Evolutionary conservation across 2,329 filamentous ascomycete genomes (phyloP).

Genomic region (Fusarium albosuccineum): DNA sequence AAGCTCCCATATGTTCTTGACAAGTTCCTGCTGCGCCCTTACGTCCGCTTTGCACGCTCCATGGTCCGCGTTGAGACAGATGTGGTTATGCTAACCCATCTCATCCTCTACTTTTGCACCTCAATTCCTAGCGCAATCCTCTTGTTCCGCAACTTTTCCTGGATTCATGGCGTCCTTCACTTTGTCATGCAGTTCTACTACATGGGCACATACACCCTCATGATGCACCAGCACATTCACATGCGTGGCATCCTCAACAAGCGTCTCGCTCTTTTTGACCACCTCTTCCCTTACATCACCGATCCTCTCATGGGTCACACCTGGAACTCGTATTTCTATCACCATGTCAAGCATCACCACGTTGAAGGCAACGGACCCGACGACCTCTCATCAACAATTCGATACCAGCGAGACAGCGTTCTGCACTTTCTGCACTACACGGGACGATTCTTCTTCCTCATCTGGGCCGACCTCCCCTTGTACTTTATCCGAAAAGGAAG

Average conservation of each 20-base stretch:
- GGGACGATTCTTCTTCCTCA: conserved; percentile 77
- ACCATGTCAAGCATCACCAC: conserved; percentile 89
- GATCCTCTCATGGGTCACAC: conserved; percentile 86
- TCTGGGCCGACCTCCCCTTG: conserved; percentile 80
- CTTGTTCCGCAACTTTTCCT: conserved; percentile 76
- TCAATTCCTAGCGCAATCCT: conserved; percentile 76
- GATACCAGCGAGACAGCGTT: conserved; percentile 79
- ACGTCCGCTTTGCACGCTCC: conserved; percentile 66
- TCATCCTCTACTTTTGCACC: conserved; percentile 78
- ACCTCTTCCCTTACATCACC: conserved; percentile 77
- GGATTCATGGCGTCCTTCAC: conserved; percentile 76
- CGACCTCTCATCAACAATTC: conserved; percentile 81
- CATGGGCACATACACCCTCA: conserved; percentile 80
- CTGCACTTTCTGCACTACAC: conserved; percentile 78
- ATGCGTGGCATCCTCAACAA: conserved; percentile 75
- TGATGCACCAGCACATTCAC: conserved; percentile 90
- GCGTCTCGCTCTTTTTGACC: conserved; percentile 69
- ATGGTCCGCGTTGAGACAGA: conserved; percentile 77
- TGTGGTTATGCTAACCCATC: conserved; percentile 82
- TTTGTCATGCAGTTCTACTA: conserved; percentile 75
- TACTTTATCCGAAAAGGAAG: conserved; percentile 78
- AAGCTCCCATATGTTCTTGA: conserved; percentile 29
- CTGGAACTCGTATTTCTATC: conserved; percentile 88
- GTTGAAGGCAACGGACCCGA: conserved; percentile 84
- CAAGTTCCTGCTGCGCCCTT: conserved; percentile 65